Base-by-base conservation (phyloP, 2,329 filamentous ascomycete species). In the Aspergillus carbonarius region DNA sequence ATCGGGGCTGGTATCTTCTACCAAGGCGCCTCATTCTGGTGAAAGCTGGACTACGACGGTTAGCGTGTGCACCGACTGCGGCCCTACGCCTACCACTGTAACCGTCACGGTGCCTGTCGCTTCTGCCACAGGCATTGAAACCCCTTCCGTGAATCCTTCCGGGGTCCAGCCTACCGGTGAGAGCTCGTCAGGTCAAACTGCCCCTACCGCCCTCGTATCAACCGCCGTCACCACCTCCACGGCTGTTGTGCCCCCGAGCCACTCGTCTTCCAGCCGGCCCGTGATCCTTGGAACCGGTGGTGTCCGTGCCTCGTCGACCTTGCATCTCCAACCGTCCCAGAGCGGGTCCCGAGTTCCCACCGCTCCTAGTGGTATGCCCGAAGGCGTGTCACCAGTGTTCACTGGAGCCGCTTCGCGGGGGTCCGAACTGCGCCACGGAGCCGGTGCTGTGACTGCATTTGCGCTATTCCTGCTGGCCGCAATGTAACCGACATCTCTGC, bases 11-110 rank as follows among this genome's bases (percentile, higher is more conserved):
- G 63, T 56, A 4, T 46, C 53, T 4, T 18, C 59, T 1, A 59
- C 62, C 20, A 37, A 35, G 7, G 54, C 68, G 2, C 61, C 64
- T 3, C 63, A 66, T 4, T 63, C 71, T n/a, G 73, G 74, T 5
- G 68, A 68, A 48, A 75, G 72, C 47, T 78, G 75, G 71, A 76
- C 72, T 10, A 77, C 76, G 5, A 76, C 72, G 12, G 72, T 76
- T 30, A 76, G 53, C 34, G 53, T 59, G 30, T 61, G 59, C 53
- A 56, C 56, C 5, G 42, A 53, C 8, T 61, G 59, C 15, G 53
- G 47, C 9, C 52, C 57, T 13, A 49, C 32, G 17, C 60, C 54
- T 20, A 60, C 57, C 32, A 60, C 60, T 0, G 30, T 60, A 37
- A 62, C 57, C 12, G 13, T 62, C 18, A 62, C 57, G 7, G 40